Base-by-base conservation (phyloP, 177 flowering plant species). In the Tripterygium wilfordii region DNA sequence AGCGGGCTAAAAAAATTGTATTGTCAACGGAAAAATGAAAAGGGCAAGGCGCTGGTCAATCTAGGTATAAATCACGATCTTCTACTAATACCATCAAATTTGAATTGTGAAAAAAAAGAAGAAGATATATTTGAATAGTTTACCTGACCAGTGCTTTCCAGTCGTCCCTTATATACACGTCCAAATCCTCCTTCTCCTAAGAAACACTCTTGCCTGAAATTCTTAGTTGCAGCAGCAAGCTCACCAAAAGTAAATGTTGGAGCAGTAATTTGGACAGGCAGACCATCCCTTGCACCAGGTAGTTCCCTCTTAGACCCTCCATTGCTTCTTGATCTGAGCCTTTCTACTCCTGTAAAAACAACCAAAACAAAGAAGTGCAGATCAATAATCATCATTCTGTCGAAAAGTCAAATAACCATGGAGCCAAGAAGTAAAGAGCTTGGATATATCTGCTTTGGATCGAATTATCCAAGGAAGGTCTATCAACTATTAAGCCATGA, bases 141-240 rank as follows among this genome's bases (percentile, higher is more conserved):
- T 76, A 91, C 98, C 96, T 86, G 96, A 26, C 91, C 94, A 0
- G 83, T 82, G 56, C 69, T 75, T 48, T 83, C 80, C 32, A 91
- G 74, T 16, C 55, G 59, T 5, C 98, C 98, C 58, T 68, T 85
- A 53, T 88, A 91, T 9, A 88, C 98, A 56, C 81, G 79, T 2
- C 98, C 98, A 57, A 92, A 92, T 54, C 98, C 96, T 1, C 96
- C 98, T 72, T 91, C 96, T 30, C 98, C 98, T 33, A 92, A 16
- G 49, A 92, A 80, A 46, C 60, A 79, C 53, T 92, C 96, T 0
- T 76, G 76, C 59, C 75, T 68, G 49, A 92, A 92, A 54, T 86
- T 86, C 57, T 71, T 79, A 9, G 98, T 92, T 17, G 96, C 96
- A 57, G 74, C 72, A 24, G 88, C 98, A 54, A 92, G 88, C 68